A percentile compares a stretch with the other conserved stretches of the same genome.
Conservation (phyloP, 768 basidiomycete genomes). For the Vararia minispora region DNA sequence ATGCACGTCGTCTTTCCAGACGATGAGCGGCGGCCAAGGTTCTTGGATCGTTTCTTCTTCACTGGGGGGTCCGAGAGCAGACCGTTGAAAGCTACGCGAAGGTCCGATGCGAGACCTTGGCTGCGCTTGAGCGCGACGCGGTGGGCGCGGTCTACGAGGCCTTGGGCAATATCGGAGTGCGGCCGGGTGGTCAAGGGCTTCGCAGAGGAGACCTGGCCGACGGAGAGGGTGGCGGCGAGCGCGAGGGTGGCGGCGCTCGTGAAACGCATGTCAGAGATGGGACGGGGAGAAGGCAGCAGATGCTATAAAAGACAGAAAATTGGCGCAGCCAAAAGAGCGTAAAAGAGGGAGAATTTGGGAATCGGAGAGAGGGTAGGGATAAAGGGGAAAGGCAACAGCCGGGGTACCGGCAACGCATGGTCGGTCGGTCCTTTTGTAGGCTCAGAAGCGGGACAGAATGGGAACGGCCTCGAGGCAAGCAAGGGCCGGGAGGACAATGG, state of each 20-base stretch:
- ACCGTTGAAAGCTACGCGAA: constrained; percentile 52
- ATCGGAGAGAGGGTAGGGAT: constrained; percentile 10
- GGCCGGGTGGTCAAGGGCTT: constrained; percentile 29
- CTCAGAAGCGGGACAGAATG: no score
- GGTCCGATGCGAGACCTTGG: constrained; percentile 51
- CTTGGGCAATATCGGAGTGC: no score
- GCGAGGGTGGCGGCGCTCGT: constrained; percentile 21
- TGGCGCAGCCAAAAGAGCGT: background rate
- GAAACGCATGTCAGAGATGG: constrained; percentile 6
- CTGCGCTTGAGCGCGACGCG: constrained; percentile 46
- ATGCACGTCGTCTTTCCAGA: no score
- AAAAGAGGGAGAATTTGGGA: constrained; percentile 3
- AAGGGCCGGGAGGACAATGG: no score
- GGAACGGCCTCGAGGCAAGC: no score
- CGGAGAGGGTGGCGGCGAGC: constrained; percentile 19
- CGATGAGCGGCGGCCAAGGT: no score
- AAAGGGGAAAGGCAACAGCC: constrained; percentile 13
- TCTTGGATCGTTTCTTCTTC: no score
- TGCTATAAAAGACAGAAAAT: background rate
- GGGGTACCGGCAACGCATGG: no score
- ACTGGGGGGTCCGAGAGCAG: constrained; percentile 29
- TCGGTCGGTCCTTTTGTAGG: no score
- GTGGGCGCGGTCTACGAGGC: constrained; percentile 39
- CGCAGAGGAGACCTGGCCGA: constrained; percentile 12
- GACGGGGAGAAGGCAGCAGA: background rate